These are phyloP conservation scores for Leccinum disarticulatum DNA, from an alignment of 768 basidiomycete species.

Conservation along the genomic window DNA sequence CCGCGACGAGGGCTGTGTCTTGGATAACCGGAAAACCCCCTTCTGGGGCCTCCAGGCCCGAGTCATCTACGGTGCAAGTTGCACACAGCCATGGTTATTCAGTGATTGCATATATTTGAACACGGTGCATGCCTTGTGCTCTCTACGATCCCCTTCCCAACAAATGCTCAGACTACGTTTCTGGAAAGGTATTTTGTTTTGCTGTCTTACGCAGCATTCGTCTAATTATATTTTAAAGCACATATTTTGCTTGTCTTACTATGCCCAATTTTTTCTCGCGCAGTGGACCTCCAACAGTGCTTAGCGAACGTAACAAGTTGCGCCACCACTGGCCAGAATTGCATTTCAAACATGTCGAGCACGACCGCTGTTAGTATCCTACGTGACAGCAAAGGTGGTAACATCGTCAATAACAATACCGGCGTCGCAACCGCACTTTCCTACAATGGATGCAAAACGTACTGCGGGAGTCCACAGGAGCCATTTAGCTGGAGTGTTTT, in stretches of 20 bases:
- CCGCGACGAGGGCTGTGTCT: background rate
- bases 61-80: background rate
- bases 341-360: conserved; percentile 1
- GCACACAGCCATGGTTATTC: background rate
- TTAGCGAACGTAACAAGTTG: conserved; percentile 6
- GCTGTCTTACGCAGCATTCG: background rate
- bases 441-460: background rate
- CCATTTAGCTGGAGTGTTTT: conserved; percentile 25
- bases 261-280: background rate
- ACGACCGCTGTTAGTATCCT: conserved; percentile 15
- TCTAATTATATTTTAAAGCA: conserved; percentile 9
- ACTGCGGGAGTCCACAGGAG: conserved; percentile 15
- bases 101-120: background rate
- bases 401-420: background rate
- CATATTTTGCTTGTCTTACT: background rate
- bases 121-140: background rate
- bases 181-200: conserved; percentile 5
- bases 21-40: background rate
- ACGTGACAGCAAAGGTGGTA: conserved; percentile 8
- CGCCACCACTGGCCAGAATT: conserved; percentile 1
- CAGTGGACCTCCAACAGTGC: conserved; percentile 17
- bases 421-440: conserved; percentile 11
- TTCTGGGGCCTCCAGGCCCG: background rate
- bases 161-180: conserved; percentile 6
- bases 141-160: background rate